Base-by-base conservation (phyloP, 768 basidiomycete genomes). In the Rhodosporidiobolus sp. region DNA sequence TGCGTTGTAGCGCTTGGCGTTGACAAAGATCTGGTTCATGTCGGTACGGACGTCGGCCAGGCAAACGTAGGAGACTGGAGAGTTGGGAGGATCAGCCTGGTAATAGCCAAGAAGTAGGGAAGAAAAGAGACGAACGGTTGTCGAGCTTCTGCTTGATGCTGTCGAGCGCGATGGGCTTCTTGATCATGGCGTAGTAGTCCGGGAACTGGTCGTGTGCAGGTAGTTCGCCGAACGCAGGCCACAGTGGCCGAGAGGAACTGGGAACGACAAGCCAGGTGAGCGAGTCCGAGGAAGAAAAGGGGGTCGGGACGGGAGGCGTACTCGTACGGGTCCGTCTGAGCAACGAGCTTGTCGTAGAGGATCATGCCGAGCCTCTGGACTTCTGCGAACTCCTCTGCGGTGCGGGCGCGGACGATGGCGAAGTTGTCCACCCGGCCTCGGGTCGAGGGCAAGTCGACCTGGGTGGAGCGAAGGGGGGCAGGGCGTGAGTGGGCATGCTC, bases 1-100 rank as follows among this genome's bases (percentile, higher is more conserved):
- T 26, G 67, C 66, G 67, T 79, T 79, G 74, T 72, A 79, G 4
- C 74, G 67, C 38, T 77, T 75, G 28, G 78, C 78, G 62, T 79
- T 79, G 60, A 73, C 71, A 26, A 76, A 77, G 46, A 70, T 59
- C 59, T 76, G 72, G 38, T 72, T 71, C 56, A 77, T 52, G 28
- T 77, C 76, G 55, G 38, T 58, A 20, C 67, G 66, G 16, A 75
- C 63, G 20, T 75, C 74, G 34, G 34, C 11, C 17, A 74, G 30
- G n/a, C 35, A 50, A 4, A 10, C 20, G 63, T 77, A 79, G 24
- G 28, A 26, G n/a, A 46, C 46, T 58, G 62, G 49, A 8, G 22
- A 10, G 14, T 7, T 14, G 22, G 48, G 50, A n/a, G 11, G 24
- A 24, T 22, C 17, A 20, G 48, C 34, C 4, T 19, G 24, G n/a